phyloP scores from a whole-genome alignment of 192 early-diverging fungal species.

The Linnemannia exigua region DNA sequence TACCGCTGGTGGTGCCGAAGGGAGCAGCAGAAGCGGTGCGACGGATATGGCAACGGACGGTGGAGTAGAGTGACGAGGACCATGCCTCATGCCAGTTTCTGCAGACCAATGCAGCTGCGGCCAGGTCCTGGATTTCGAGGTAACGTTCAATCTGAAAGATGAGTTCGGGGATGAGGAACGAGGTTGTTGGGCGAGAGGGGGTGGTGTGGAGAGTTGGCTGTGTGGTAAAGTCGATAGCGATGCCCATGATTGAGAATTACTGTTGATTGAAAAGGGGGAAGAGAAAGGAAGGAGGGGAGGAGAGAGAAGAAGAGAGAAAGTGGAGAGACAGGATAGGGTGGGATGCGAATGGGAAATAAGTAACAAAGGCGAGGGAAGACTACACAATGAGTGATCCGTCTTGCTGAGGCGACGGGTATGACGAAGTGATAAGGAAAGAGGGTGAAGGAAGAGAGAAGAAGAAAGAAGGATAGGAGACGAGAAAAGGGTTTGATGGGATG shows the following conservation, averaged over 20 bases:
- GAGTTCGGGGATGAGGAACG: conserved; percentile 49
- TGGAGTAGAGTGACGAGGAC: conserved; percentile 42
- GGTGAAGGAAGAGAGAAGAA: neutral
- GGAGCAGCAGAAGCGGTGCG: neutral
- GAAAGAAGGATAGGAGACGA: neutral
- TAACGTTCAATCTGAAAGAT: conserved; percentile 41
- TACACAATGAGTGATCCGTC: neutral
- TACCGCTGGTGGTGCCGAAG: neutral
- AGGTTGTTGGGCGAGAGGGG: conserved; percentile 5
- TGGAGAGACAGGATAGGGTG: conserved; percentile 3
- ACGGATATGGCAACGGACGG: conserved; percentile 29
- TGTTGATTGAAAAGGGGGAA: neutral
- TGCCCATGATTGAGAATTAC: neutral
- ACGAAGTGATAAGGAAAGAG: neutral
- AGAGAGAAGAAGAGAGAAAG: conserved; percentile 22
- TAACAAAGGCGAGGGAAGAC: neutral
- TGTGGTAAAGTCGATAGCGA: conserved; percentile 22
- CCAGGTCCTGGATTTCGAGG: conserved; percentile 29
- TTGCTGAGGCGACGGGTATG: neutral
- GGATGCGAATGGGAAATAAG: neutral
- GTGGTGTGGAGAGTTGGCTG: neutral
- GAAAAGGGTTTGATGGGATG: neutral
- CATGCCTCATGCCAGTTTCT: conserved; percentile 43
- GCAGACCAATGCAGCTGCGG: conserved; percentile 39
- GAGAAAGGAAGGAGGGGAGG: conserved; percentile 4